Evolutionary conservation across 257 asterid species (phyloP).

Genomic region (Euphrasia confusa): DNA sequence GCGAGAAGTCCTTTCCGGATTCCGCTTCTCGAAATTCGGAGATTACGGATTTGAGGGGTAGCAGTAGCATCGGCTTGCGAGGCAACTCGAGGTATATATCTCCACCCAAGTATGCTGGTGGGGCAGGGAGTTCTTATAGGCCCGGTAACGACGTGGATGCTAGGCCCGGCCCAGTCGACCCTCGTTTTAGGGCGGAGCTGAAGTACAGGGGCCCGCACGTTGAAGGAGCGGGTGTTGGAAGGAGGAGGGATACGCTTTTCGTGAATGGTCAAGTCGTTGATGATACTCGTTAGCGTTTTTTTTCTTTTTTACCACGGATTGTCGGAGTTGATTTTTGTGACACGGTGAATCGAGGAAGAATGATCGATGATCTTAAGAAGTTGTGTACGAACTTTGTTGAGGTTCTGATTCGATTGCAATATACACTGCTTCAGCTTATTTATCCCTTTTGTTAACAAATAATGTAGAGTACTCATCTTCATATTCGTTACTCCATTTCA

Average conservation of each 20-base stretch:
- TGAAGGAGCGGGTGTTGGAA: slow-evolving; percentile 49
- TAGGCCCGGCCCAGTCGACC: slow-evolving; percentile 51
- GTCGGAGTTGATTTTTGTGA: slow-evolving; percentile 28
- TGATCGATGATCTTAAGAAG: slow-evolving; percentile 27
- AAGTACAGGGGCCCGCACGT: slow-evolving; percentile 62
- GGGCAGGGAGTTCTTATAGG: slow-evolving; percentile 45
- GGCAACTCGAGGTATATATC: slow-evolving; percentile 67
- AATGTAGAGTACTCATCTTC: too few species aligned
- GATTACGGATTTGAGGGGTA: slow-evolving; percentile 54
- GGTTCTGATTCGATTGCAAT: not conserved
- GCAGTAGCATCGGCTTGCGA: slow-evolving; percentile 40
- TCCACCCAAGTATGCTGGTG: slow-evolving; percentile 61
- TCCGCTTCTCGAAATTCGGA: slow-evolving; percentile 59
- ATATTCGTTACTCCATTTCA: too few species aligned
- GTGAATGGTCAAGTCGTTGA: slow-evolving; percentile 56
- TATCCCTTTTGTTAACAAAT: too few species aligned
- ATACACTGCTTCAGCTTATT: too few species aligned
- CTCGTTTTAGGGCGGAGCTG: slow-evolving; percentile 64
- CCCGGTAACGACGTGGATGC: slow-evolving; percentile 45
- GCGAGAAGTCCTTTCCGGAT: slow-evolving; percentile 42
- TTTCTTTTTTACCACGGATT: not conserved
- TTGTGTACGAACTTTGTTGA: slow-evolving; percentile 7
- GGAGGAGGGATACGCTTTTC: slow-evolving; percentile 59
- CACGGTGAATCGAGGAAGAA: slow-evolving; percentile 22
- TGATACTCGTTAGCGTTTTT: slow-evolving; percentile 40